These are phyloP conservation scores for Rauvolfia tetraphylla DNA, from an alignment of 257 asterid species.

Conservation along the genomic window DNA sequence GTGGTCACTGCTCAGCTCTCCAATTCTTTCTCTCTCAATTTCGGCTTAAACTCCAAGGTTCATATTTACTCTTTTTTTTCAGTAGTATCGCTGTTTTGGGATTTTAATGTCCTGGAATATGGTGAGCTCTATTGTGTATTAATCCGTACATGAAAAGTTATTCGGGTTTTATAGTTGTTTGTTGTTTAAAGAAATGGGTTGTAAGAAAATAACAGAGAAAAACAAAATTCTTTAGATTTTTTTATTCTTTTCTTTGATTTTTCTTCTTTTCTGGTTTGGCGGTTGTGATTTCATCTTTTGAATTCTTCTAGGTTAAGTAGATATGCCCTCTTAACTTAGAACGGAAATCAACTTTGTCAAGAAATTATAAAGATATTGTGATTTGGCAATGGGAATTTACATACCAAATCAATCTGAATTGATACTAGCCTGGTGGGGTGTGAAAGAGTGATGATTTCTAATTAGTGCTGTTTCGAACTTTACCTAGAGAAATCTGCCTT, in stretches of 20 bases:
- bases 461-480: neutral
- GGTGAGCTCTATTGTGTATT: neutral
- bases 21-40: conserved; percentile 52
- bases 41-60: conserved; percentile 85
- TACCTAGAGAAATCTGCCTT: neutral
- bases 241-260: neutral
- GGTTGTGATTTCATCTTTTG: neutral
- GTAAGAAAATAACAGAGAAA: neutral
- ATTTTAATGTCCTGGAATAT: neutral
- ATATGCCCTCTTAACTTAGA: neutral
- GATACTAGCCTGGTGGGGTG: neutral
- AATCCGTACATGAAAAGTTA: neutral
- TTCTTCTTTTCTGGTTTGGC: neutral
- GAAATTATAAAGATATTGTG: neutral
- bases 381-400: neutral
- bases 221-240: neutral
- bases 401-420: neutral
- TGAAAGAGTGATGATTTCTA: neutral
- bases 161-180: neutral
- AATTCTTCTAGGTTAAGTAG: neutral
- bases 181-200: neutral
- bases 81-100: neutral
- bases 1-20: conserved; percentile 60
- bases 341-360: neutral
- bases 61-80: neutral